Evolutionary conservation across 805 yeast species (phyloP), one percentile per base, ranked within the genome.

Genomic region (Hanseniaspora occidentalis): DNA sequence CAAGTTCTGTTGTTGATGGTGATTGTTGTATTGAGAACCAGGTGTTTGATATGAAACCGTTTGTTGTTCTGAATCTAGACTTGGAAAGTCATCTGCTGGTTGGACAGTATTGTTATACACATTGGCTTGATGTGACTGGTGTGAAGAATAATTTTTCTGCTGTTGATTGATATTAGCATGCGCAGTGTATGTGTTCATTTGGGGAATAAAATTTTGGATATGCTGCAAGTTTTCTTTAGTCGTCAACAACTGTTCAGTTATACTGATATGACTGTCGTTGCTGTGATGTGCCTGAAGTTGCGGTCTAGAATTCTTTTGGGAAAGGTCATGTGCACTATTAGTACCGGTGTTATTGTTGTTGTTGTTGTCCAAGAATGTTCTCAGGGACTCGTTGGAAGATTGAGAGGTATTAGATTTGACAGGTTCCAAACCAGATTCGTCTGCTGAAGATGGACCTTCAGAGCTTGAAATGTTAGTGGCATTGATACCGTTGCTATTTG

Each of bases 371-470:
- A 29, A 16, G 8, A 29, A 29, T 4, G 33, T 9, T 14, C 18
- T 29, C 36, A 33, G n/a, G 4, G 36, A 37, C 24, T 51, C 54
- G 21, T 48, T 50, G n/a, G 50, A 49, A 1, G 53, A 49, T 35
- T 43, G 47, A 8, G 54, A 51, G 3, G 53, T 48, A 5, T 43
- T 25, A 6, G 52, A 45, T 3, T 50, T 49, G 7, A 51, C 47
- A n/a, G 51, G 40, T 36, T 51, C 54, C n/a, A 51, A 39, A 10
- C 42, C 47, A 4, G 47, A 50, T 21, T 48, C 48, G 11, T 51
- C 53, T 2, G 41, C 38, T 3, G 53, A 52, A 1, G 53, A 48
- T 11, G 47, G 48, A 26, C 44, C 44, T 24, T 46, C 35, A 9
- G 54, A 47, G 5, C 44, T 16, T 18, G 33, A 18, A 29, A 18